Base-by-base conservation (phyloP, 2,329 filamentous ascomycete species). In the Penicillium sp. region DNA sequence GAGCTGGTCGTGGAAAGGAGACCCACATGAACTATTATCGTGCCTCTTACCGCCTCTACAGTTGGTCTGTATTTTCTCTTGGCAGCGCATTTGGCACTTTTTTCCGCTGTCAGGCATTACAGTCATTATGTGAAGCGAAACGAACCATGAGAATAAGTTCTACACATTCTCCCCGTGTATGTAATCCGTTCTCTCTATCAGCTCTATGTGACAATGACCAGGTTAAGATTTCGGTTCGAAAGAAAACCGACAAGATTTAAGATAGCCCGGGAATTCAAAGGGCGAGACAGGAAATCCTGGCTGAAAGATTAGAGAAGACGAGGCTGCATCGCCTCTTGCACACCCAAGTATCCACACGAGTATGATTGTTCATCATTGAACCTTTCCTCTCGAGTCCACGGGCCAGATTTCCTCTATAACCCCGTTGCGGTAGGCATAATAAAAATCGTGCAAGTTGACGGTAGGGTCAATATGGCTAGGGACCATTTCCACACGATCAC, bases 381-480 rank as follows among this genome's bases (percentile, higher is more conserved):
- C 80, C 64, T 77, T 82, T 3, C 81, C 81, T 48, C 81, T 73
- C 2, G 79, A 74, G 66, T 81, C 80, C 5, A 83, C 81, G 0
- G 72, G 63, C 81, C 81, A 83, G 22, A 82, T 80, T 61, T 82
- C 80, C 60, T 81, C 75, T 58, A 83, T 74, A 1, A 81, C 61
- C 0, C 80, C 80, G 0, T 76, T 73, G 4, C 80, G 72, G 64
- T 82, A 67, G 2, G 79, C 80, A 62, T 80, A 82, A 63, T 82
- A 83, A 31, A 77, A 69, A 48, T 83, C 79, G 59, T 82, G 79
- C 54, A 83, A 63, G 57, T 83, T 83, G 53, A 83, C 75, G 0
- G 81, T 83, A 0, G 81, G 80, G 62, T 83, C 81, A 54, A 83
- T 83, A 64, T 83, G 81, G 61, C 80, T 83, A 0, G 80, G 81